These are phyloP conservation scores for Malbranchea zuffiana DNA, from an alignment of 2,329 filamentous ascomycete species.

Conservation along the genomic window DNA sequence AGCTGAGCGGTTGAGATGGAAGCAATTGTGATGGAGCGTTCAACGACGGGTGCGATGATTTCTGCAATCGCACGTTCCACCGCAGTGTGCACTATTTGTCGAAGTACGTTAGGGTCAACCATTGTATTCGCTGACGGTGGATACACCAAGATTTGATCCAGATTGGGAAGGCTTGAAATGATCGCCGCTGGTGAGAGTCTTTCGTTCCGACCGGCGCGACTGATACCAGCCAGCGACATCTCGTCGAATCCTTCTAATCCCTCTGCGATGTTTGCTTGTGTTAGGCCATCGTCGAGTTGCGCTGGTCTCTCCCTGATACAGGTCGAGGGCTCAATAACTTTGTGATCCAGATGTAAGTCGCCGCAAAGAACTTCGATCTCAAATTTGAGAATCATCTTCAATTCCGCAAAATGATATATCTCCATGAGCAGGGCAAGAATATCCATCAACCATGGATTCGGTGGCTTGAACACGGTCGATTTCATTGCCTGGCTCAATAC, in stretches of 20 bases:
- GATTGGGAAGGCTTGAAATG: constrained; percentile 70
- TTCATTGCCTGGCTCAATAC: constrained; percentile 73
- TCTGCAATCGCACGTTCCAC: constrained; percentile 85
- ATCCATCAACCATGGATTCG: constrained; percentile 97
- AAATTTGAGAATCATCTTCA: constrained; percentile 95
- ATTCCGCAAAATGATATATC: constrained; percentile 80
- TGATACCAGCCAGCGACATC: constrained; percentile 64
- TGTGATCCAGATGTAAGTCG: constrained; percentile 81
- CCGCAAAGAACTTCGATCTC: constrained; percentile 97
- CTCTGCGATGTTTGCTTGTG: constrained; percentile 49
- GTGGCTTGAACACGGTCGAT: constrained; percentile 82
- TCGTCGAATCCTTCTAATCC: constrained; percentile 73
- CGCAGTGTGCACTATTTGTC: constrained; percentile 69
- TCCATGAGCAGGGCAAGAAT: constrained; percentile 85
- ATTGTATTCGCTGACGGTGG: constrained; percentile 68
- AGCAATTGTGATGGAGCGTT: constrained; percentile 93
- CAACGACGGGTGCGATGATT: constrained; percentile 94
- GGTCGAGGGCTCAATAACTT: constrained; percentile 75
- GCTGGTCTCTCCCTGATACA: constrained; percentile 67
- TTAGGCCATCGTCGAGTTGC: constrained; percentile 48
- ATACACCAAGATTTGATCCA: constrained; percentile 66
- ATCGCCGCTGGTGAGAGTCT: constrained; percentile 67
- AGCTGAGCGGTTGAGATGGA: constrained; percentile 94
- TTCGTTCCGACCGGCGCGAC: constrained; percentile 55
- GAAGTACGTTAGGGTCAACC: constrained; percentile 56